Evolutionary conservation across 2,329 filamentous ascomycete genomes (phyloP), one percentile per base, ranked within the genome.

Genomic region (Fusarium gaditjirri): DNA sequence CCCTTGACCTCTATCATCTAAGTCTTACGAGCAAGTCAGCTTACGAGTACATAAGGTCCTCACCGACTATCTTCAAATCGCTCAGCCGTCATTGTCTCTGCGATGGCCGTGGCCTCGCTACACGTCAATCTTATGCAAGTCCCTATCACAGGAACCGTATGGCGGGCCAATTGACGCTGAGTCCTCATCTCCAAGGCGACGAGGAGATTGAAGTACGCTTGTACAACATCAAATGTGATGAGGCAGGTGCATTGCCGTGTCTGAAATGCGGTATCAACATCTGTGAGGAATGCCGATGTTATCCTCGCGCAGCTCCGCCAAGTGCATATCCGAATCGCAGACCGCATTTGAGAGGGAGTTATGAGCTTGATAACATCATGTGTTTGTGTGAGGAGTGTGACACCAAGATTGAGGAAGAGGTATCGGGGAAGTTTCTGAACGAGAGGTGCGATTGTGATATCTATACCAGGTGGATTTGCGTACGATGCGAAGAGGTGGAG

Each of bases 271-370:
- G 54, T 5, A 54, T 75, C 23, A 75, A 75, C 23, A 12, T 75
- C 4, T 75, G 73, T 8, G 72, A 75, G 3, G 73, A 75, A 60
- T 75, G 73, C 2, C 65, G 70, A 4, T 67, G 39, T 7, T 75
- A 72, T 42, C 67, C 63, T 1, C 70, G 73, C 1, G 64, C 49
- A 17, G 41, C 60, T 13, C 63, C 58, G 1, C 33, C 50, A 8
- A 35, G 0, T 11, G 31, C 25, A 1, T 44, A 52, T 8, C 56
- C 67, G 0, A 31, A 62, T 11, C 68, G 72, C 8, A 36, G 70
- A 6, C 72, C 72, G 0, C 72, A 75, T 14, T 35, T 70, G 1
- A 65, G 61, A 23, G 52, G 43, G 0, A 33, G 44, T 2, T 25
- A 16, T 2, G 19, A 61, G 19, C 44, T 69, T 2, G 43, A 53